Conservation (phyloP, 2,329 filamentous ascomycete genomes). For the Alternaria novae-zelandiae region DNA sequence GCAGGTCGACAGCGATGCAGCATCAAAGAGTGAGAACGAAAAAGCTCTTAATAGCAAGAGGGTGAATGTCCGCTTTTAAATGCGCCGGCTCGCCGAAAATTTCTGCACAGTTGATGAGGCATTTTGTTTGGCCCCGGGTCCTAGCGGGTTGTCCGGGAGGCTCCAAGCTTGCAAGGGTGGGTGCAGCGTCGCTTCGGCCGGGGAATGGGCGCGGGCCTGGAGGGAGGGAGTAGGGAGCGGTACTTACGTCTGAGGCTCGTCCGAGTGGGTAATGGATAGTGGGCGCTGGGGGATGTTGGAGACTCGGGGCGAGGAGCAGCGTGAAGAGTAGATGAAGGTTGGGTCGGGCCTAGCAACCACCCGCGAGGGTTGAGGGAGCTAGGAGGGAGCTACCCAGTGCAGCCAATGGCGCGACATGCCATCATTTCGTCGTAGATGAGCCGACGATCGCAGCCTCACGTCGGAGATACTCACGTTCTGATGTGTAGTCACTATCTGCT, state of each 20-base stretch:
- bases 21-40: conserved; percentile 31
- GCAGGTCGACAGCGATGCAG: conserved; percentile 35
- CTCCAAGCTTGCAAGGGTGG: conserved; percentile 26
- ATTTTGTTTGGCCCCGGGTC: conserved; percentile 46
- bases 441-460: conserved; percentile 3
- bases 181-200: conserved; percentile 25
- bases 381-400: conserved; percentile 11
- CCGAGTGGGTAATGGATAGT: conserved; percentile 2
- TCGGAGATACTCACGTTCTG: not conserved
- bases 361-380: conserved; percentile 12
- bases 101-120: conserved; percentile 42
- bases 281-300: conserved; percentile 4
- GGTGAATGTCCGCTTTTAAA: conserved; percentile 40
- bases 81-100: conserved; percentile 39
- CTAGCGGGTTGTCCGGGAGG: conserved; percentile 35
- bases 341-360: conserved; percentile 13
- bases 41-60: conserved; percentile 19
- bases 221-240: not conserved
- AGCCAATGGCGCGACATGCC: conserved; percentile 16
- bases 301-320: conserved; percentile 4
- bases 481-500: not conserved
- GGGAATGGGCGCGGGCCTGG: conserved; percentile 22
- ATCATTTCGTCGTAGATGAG: conserved; percentile 8
- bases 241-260: conserved; percentile 36
- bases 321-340: conserved; percentile 6